Evolutionary conservation across 2,329 filamentous ascomycete genomes (phyloP).

Genomic region (Berkeleyomyces rouxiae): DNA sequence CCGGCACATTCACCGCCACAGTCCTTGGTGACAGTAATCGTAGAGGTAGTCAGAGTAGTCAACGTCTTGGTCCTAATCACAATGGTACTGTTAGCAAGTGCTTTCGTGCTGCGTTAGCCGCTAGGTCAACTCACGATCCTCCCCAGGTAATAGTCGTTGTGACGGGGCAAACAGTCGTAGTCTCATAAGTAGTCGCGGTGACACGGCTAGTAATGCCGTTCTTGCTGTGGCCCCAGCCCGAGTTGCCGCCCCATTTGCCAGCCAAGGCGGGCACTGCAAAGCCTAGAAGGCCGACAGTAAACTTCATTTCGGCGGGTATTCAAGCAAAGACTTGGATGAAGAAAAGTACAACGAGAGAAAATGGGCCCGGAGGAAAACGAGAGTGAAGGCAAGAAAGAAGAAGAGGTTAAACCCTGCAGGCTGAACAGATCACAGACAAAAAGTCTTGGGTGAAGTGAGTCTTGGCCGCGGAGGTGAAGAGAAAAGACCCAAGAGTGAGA

Average conservation of each 20-base stretch:
- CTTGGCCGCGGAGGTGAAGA: slow-evolving; percentile 2
- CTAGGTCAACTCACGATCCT: slow-evolving; percentile 8
- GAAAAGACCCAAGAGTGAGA: background rate
- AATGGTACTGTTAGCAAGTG: background rate
- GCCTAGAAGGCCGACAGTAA: background rate
- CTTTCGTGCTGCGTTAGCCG: background rate
- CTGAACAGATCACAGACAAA: background rate
- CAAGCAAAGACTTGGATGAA: background rate
- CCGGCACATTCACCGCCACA: slow-evolving; percentile 3
- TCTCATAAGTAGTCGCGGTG: slow-evolving; percentile 1
- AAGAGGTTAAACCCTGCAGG: background rate
- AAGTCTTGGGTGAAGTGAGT: background rate
- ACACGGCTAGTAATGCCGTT: background rate
- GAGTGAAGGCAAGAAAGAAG: background rate
- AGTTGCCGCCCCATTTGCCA: background rate
- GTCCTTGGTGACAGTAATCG: slow-evolving; percentile 5
- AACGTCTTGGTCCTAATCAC: background rate
- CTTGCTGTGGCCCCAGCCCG: background rate
- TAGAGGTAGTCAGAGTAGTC: slow-evolving; percentile 7
- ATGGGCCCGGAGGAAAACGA: background rate
- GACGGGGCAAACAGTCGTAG: slow-evolving; percentile 13
- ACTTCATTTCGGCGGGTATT: background rate
- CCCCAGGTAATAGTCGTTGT: slow-evolving; percentile 18
- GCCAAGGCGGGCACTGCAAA: slow-evolving; percentile 1
- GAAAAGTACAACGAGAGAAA: background rate